Percentiles rank a stretch among this genome's conserved stretches.
Evolutionary conservation across 805 yeast species (phyloP).

Genomic region (Candida arabinofermentans): DNA sequence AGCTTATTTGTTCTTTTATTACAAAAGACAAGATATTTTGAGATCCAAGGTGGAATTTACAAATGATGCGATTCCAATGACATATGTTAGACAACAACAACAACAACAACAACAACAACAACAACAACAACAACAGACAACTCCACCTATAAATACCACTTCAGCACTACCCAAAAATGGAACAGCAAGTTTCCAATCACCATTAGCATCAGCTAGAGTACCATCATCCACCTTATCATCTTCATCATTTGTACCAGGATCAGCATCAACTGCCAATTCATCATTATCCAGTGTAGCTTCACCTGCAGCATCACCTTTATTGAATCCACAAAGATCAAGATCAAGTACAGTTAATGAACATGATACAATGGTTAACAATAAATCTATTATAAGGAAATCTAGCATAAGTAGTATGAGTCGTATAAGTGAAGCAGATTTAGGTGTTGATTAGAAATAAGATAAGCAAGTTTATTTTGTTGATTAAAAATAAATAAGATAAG

Average conservation of each 20-base stretch:
- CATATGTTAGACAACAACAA: background rate
- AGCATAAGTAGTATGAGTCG: conserved; percentile 8
- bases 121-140: conserved; percentile 5
- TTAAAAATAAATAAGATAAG: too few species aligned
- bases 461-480: background rate
- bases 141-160: background rate
- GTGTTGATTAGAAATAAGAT: background rate
- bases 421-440: conserved; percentile 3
- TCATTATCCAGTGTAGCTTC: conserved; percentile 1
- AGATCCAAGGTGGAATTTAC: background rate
- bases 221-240: background rate
- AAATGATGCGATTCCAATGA: conserved; percentile 5
- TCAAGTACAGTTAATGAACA: conserved; percentile 22
- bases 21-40: conserved; percentile 31
- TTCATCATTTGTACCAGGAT: background rate
- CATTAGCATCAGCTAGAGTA: background rate
- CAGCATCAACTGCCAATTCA: background rate
- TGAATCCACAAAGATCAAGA: conserved; percentile 17
- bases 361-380: conserved; percentile 4
- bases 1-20: conserved; percentile 68
- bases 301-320: conserved; percentile 10
- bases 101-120: conserved; percentile 2
- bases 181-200: too few species aligned
- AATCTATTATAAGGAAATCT: conserved; percentile 6
- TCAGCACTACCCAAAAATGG: conserved; percentile 7